These are phyloP conservation scores for Globisporangium cederbergense DNA, from an alignment of 352 stramenopile species.

Conservation along the genomic window DNA sequence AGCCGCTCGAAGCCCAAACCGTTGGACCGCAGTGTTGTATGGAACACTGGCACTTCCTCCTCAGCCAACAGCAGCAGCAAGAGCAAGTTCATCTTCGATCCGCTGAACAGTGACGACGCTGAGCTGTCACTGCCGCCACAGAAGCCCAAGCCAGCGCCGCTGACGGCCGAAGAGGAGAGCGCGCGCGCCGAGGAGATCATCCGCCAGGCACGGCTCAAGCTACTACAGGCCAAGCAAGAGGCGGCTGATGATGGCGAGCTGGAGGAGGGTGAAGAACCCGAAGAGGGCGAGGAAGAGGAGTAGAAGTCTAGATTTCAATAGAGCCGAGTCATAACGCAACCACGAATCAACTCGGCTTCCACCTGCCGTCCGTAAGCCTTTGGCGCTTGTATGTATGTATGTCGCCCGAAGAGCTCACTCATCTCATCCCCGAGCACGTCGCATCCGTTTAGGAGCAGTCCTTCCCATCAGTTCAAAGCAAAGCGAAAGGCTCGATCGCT, in stretches of 20 bases:
- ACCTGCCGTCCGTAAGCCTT: not conserved
- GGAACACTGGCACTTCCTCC: constrained; percentile 8
- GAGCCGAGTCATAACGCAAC: not conserved
- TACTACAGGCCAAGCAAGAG: constrained; percentile 39
- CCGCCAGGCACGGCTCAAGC: constrained; percentile 56
- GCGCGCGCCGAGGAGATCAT: constrained; percentile 67
- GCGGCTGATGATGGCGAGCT: constrained; percentile 31
- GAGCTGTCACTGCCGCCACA: constrained; percentile 6
- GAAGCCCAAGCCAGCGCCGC: constrained; percentile 13
- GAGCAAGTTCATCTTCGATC: constrained; percentile 17
- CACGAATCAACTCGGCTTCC: not conserved
- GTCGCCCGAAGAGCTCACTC: no score
- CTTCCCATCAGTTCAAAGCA: no score
- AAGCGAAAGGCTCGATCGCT: no score
- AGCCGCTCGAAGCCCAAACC: constrained; percentile 5
- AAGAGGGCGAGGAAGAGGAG: constrained; percentile 37
- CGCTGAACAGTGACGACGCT: constrained; percentile 11
- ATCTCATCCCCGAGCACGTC: no score
- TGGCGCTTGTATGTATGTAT: not conserved
- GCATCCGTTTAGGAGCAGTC: no score
- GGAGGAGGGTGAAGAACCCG: constrained; percentile 48
- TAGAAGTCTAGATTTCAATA: not conserved
- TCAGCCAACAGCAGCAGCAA: not conserved
- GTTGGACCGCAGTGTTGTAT: constrained; percentile 15
- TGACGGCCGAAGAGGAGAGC: constrained; percentile 46